Percentiles rank a stretch among this genome's conserved stretches.
These are phyloP conservation scores for Aristolochia contorta DNA, from an alignment of 164 flowering plant genomes.

Conservation along the genomic window DNA sequence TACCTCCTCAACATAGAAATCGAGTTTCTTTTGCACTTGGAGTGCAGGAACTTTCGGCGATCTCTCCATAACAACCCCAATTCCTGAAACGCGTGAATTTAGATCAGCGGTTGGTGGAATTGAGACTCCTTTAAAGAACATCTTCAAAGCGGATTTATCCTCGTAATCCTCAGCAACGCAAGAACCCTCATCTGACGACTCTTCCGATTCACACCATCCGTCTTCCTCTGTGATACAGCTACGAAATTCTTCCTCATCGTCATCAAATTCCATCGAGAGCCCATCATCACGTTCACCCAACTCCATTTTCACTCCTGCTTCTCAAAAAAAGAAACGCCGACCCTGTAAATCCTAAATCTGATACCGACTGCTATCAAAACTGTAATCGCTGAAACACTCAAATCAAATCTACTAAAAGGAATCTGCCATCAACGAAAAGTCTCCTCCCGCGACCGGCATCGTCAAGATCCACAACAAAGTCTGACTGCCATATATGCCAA, in stretches of 20 bases:
- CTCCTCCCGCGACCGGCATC: not conserved
- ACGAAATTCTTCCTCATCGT: constrained; percentile 76
- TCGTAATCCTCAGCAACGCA: constrained; percentile 4
- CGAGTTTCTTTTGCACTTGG: constrained; percentile 76
- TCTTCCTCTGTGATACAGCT: constrained; percentile 59
- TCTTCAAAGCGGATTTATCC: constrained; percentile 43
- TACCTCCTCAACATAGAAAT: constrained; percentile 62
- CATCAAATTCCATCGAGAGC: constrained; percentile 11
- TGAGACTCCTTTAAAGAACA: constrained; percentile 81
- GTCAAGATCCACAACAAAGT: not conserved
- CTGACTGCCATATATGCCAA: not conserved
- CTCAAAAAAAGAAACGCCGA: not conserved
- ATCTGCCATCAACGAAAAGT: too few relatives aligned
- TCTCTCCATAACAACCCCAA: constrained; percentile 75
- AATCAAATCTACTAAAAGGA: too few relatives aligned
- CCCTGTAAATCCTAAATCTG: too few relatives aligned
- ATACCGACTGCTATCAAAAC: too few relatives aligned
- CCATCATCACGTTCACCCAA: constrained; percentile 1
- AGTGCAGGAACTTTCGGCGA: constrained; percentile 21
- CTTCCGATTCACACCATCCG: constrained; percentile 46
- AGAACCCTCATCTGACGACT: constrained; percentile 20
- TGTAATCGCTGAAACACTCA: too few relatives aligned
- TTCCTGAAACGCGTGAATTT: constrained; percentile 53
- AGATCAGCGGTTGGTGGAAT: constrained; percentile 33
- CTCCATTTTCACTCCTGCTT: not conserved